Base-by-base conservation (phyloP, 768 basidiomycete genomes). In the Boletus tomentosulus region DNA sequence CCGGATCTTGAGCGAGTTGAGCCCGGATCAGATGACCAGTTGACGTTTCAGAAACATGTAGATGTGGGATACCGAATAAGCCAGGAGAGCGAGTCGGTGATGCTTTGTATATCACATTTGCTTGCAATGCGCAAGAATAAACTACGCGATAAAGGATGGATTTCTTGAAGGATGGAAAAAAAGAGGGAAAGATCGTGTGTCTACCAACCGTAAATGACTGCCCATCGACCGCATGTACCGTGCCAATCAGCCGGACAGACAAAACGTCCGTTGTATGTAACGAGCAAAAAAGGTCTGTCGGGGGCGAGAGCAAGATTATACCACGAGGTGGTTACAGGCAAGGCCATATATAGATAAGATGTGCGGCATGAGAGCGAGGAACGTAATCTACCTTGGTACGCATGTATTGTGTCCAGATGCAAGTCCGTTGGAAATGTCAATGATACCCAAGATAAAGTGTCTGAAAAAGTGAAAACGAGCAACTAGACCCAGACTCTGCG, bases 401-500 rank as follows among this genome's bases (percentile, higher is more conserved):
- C 65, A 66, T 63, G 66, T 61, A 57, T 24, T 41, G 34, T 61
- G 66, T 66, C 65, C 63, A 34, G 27, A 58, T 67, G 61, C 60
- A 59, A 66, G 65, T 66, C 65, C 65, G 30, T 46, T 46, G 43
- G 13, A 56, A 67, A 59, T 61, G 65, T 66, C 66, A 56, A 44
- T 60, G 28, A 47, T 59, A 54, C 33, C 38, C 54, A 57, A 54
- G 65, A 52, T 57, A 3, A 48, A 46, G 43, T 44, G 43, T 44
- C 43, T 12, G 30, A 41, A 49, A 50, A 54, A 31, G 34, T 15
- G 41, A 8, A 19, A 44, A 27, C 13, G 15, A 16, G 25, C 25
- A 52, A 39, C 57, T 60, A 70, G 57, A 68, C 62, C 62, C 57
- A 60, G 53, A 60, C 60, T 54, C 68, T 64, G 54, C 69, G 70